These are phyloP conservation scores for Erigeron canadensis DNA, from an alignment of 129 eudicot genomes.

Conservation along the genomic window DNA sequence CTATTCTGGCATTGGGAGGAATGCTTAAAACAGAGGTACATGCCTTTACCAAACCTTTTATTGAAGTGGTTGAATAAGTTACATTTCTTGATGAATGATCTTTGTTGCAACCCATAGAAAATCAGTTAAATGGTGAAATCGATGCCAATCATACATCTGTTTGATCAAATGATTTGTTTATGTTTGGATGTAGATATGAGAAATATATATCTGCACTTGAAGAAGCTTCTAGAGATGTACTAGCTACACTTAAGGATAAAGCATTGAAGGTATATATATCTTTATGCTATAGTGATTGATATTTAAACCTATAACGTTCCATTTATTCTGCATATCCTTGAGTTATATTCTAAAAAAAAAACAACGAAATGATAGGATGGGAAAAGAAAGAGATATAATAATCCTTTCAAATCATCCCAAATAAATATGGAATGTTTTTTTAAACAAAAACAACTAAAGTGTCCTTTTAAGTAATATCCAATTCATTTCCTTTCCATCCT, in stretches of 20 bases:
- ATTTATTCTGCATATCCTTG: too few species aligned
- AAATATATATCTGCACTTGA: conserved; percentile 78
- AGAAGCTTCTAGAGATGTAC: conserved; percentile 87
- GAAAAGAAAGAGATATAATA: too few species aligned
- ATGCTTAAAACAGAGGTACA: conserved; percentile 82
- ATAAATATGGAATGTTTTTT: too few species aligned
- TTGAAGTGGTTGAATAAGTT: background rate
- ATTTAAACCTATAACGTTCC: too few species aligned
- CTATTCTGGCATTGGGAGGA: conserved; percentile 99
- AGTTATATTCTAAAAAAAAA: too few species aligned
- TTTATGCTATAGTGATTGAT: conserved; percentile 11
- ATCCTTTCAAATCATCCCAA: too few species aligned
- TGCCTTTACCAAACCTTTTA: background rate
- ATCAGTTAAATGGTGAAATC: background rate
- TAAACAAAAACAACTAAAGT: too few species aligned
- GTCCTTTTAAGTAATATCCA: too few species aligned
- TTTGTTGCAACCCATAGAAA: background rate
- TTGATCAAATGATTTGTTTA: background rate
- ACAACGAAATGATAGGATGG: too few species aligned
- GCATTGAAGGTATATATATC: conserved; percentile 67
- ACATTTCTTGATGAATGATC: background rate
- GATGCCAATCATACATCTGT: background rate
- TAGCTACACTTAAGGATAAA: conserved; percentile 79
- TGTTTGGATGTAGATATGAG: conserved; percentile 61
- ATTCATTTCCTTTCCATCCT: too few species aligned